phyloP scores from a whole-genome alignment of 2,329 filamentous ascomycete species.

The Thermoascus crustaceus region DNA sequence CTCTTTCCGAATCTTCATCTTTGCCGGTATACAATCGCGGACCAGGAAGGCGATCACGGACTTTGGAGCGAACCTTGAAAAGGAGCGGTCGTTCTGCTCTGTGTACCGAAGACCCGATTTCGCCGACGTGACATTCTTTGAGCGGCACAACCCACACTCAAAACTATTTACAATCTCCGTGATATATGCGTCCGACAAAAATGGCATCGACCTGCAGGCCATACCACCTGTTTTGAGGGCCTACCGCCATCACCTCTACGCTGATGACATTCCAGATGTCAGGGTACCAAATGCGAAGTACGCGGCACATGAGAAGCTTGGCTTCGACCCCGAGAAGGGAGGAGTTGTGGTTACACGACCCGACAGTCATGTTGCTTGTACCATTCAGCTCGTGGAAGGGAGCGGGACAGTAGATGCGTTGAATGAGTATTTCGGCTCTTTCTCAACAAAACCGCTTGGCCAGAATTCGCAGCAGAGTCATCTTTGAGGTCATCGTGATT shows the following conservation, averaged over 20 bases:
- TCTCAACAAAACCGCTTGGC: conserved; percentile 51
- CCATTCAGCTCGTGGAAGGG: conserved; percentile 65
- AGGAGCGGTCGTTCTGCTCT: conserved; percentile 63
- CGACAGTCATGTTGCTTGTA: conserved; percentile 77
- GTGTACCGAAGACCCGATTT: conserved; percentile 57
- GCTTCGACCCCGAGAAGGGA: conserved; percentile 62
- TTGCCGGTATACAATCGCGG: conserved; percentile 60
- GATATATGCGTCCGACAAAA: conserved; percentile 60
- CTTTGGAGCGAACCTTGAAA: conserved; percentile 57
- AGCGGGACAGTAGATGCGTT: conserved; percentile 71
- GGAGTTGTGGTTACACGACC: conserved; percentile 78
- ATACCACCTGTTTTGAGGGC: conserved; percentile 63
- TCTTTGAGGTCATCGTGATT: conserved; percentile 19
- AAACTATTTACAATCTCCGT: conserved; percentile 72
- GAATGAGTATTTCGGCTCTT: conserved; percentile 71
- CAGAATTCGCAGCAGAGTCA: conserved; percentile 27
- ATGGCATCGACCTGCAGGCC: conserved; percentile 64
- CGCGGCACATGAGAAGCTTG: conserved; percentile 80
- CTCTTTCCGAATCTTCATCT: conserved; percentile 77
- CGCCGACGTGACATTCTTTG: conserved; percentile 61
- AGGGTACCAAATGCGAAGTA: conserved; percentile 61
- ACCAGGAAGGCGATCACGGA: conserved; percentile 60
- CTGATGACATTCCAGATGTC: conserved; percentile 71
- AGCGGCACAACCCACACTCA: conserved; percentile 77
- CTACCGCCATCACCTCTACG: conserved; percentile 77